Base-by-base conservation (phyloP, 1,284 basidiomycete genomes). In the Puccinia hordei region DNA sequence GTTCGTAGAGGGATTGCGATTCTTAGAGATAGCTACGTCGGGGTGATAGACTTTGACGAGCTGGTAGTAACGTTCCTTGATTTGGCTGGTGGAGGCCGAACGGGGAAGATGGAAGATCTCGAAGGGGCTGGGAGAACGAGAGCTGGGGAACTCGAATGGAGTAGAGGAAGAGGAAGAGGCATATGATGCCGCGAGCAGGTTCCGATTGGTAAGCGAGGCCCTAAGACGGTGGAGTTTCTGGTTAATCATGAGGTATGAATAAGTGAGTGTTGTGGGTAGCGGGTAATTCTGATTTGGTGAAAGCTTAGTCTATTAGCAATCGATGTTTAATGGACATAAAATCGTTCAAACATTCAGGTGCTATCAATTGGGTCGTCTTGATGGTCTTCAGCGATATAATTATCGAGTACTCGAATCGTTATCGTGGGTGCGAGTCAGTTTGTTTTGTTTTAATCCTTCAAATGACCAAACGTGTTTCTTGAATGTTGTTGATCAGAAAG, bases 401-500 rank as follows among this genome's bases (percentile, higher is more conserved):
- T n/a, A n/a, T n/a, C n/a, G n/a, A n/a, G 38, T 41, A 41, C 38
- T 41, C 12, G 38, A 41, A 4, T 41, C 38, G 4, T 41, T 4
- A 41, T 41, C 38, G 38, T 41, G 4, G 38, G 38, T 41, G 38
- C 38, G 38, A 41, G 38, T 12, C 38, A 4, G 38, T 41, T 41
- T 41, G 12, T 41, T 41, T 41, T 41, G n/a, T n/a, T n/a, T n/a
- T n/a, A n/a, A n/a, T n/a, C n/a, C n/a, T n/a, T n/a, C n/a, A n/a
- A n/a, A n/a, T n/a, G n/a, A n/a, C 38, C 38, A 12, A 41, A 6
- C 38, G 38, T 4, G 4, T 4, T 41, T 4, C 12, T 12, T 41
- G 38, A 41, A 41, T 41, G 38, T 4, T 41, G 38, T 41, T 12
- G 38, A 41, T 41, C 6, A 41, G 38, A 87, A 92, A 92, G 94